Percentiles rank a stretch among this genome's conserved stretches.
Conservation (phyloP, 2,329 filamentous ascomycete species). For the Ambrosiella cleistominuta region DNA sequence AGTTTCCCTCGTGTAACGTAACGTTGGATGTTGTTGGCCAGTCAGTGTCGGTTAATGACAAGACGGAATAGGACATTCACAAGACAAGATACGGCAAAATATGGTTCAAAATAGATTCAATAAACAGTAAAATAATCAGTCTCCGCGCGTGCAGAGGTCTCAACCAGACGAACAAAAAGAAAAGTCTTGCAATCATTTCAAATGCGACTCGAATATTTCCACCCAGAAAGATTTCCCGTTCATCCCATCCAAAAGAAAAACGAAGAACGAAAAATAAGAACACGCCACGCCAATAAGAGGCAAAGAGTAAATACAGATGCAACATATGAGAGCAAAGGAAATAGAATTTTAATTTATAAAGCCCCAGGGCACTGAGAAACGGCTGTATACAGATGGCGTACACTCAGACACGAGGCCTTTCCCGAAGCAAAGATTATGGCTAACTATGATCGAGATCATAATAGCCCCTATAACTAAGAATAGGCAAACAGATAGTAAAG, state of each 20-base stretch:
- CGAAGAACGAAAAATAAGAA: background rate
- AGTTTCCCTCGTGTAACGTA: too few relatives aligned
- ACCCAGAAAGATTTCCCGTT: background rate
- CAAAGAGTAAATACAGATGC: too few relatives aligned
- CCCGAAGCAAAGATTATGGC: too few relatives aligned
- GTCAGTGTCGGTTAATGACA: too few relatives aligned
- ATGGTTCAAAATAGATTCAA: background rate
- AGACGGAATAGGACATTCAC: too few relatives aligned
- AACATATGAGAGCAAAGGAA: too few relatives aligned
- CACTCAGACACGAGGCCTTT: too few relatives aligned
- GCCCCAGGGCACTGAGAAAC: too few relatives aligned
- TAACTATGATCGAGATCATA: background rate
- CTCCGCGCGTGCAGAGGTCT: background rate
- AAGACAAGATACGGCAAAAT: too few relatives aligned
- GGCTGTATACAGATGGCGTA: too few relatives aligned
- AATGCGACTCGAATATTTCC: background rate
- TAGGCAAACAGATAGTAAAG: background rate
- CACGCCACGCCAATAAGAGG: background rate
- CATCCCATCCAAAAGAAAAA: background rate
- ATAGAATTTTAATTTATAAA: too few relatives aligned
- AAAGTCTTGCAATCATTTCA: background rate
- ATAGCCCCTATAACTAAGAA: background rate
- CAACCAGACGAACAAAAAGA: background rate
- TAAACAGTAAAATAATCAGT: background rate
- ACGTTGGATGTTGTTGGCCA: too few relatives aligned